Evolutionary conservation across 2,329 filamentous ascomycete genomes (phyloP), one percentile per base, ranked within the genome.

Genomic region (Aureobasidium uvarum): DNA sequence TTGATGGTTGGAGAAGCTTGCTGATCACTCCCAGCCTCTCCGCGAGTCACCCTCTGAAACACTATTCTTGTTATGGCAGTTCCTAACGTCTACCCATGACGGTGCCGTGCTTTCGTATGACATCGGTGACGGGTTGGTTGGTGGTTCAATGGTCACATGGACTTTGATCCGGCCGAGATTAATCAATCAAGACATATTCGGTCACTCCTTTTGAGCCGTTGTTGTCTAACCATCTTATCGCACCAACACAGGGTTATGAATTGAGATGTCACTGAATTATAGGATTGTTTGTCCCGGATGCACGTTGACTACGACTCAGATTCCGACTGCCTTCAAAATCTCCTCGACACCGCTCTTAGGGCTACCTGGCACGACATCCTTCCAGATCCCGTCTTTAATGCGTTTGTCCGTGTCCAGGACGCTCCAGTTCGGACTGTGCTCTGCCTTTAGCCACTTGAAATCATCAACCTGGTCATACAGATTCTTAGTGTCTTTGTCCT

Each of bases 361-460:
- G 59, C 84, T 84, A 10, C 89, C 89, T 11, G 84, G 84, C 13
- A 93, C 85, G 13, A 67, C 36, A 2, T 66, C 56, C 51, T 58
- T 56, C 69, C 67, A 70, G 3, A 62, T 38, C 14, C 66, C 64
- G 43, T 74, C 72, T 14, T 45, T 50, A 25, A 74, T 63, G 41
- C 70, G 70, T 66, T 71, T 65, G n/a, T 88, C 79, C 1, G 81
- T 80, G 62, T 86, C 83, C 1, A 98, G 71, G 2, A 91, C 77
- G 39, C 81, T 85, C 92, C 94, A 99, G 74, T 99, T 93, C 2
- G 95, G 95, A 73, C 91, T 97, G 36, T 86, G 86, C 66, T 90
- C 91, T 18, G 85, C 83, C 76, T 93, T 96, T 68, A 97, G 84
- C 95, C 95, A 98, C 78, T 96, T 96, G 82, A 99, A 99, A 76